A percentile compares a stretch with the other conserved stretches of the same genome.
These are phyloP conservation scores for Termitomyces bulborhizus DNA, from an alignment of 768 basidiomycete genomes.

Conservation along the genomic window DNA sequence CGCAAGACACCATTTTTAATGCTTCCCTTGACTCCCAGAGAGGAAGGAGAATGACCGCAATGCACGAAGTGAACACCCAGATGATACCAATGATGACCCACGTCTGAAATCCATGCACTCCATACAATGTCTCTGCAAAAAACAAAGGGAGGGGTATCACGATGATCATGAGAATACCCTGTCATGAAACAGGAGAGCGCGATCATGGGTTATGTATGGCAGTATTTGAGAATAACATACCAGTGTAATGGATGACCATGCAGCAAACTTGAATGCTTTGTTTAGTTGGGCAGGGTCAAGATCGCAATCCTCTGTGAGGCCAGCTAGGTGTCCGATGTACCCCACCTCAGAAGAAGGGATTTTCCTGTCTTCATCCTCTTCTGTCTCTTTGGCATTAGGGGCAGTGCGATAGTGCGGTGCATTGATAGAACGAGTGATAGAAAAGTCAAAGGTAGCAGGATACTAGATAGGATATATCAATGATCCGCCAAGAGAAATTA, in stretches of 20 bases:
- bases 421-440: slow-evolving; percentile 75
- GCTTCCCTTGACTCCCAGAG: slow-evolving; percentile 78
- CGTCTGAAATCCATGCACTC: slow-evolving; percentile 55
- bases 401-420: slow-evolving; percentile 8
- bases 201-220: neutral
- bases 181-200: too few species aligned
- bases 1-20: slow-evolving; percentile 48
- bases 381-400: too few species aligned
- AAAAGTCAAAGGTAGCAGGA: slow-evolving; percentile 65
- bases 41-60: slow-evolving; percentile 79
- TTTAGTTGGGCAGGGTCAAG: slow-evolving; percentile 59
- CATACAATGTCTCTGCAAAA: slow-evolving; percentile 71
- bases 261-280: slow-evolving; percentile 78
- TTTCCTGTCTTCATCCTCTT: slow-evolving; percentile 35
- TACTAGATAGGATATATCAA: slow-evolving; percentile 41
- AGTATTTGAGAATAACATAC: slow-evolving; percentile 30
- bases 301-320: slow-evolving; percentile 38
- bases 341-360: slow-evolving; percentile 14
- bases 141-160: slow-evolving; percentile 84
- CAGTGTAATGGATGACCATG: slow-evolving; percentile 62
- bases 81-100: slow-evolving; percentile 82
- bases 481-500: too few species aligned
- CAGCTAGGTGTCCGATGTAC: slow-evolving; percentile 28
- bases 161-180: slow-evolving; percentile 62
- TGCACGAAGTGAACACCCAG: slow-evolving; percentile 77